Conservation (phyloP, 768 basidiomycete species). For the Lentinula sp. region DNA sequence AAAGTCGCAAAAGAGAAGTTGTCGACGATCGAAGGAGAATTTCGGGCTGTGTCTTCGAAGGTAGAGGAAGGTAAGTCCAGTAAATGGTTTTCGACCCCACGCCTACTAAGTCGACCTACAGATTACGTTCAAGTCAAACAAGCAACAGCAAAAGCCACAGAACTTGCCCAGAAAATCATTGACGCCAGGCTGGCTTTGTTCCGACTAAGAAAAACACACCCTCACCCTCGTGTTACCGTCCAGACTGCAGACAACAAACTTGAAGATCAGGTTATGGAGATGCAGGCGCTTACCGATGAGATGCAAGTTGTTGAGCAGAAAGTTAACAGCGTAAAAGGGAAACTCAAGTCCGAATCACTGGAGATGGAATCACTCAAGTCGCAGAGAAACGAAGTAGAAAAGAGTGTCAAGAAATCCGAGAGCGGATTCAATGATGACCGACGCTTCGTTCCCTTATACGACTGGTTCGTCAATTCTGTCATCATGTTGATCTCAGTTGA, state of each 20-base stretch:
- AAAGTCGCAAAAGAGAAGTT: constrained; percentile 61
- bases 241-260: constrained; percentile 68
- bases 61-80: constrained; percentile 56
- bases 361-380: constrained; percentile 55
- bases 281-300: constrained; percentile 71
- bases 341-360: constrained; percentile 48
- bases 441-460: constrained; percentile 57
- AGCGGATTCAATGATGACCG: constrained; percentile 60
- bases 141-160: constrained; percentile 46
- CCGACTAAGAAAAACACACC: constrained; percentile 75
- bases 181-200: constrained; percentile 78
- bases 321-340: constrained; percentile 50
- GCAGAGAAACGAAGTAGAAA: constrained; percentile 66
- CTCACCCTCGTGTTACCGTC: constrained; percentile 75
- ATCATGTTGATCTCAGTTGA: neutral
- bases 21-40: constrained; percentile 55
- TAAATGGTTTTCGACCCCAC: neutral
- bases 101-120: constrained; percentile 15
- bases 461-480: constrained; percentile 44
- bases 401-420: constrained; percentile 46
- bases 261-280: constrained; percentile 69
- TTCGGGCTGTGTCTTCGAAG: constrained; percentile 55
- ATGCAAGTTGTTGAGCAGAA: constrained; percentile 46
- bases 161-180: constrained; percentile 70
- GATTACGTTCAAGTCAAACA: constrained; percentile 56